Conservation (phyloP, 1,284 basidiomycete genomes). For the Ustilago hordei region DNA sequence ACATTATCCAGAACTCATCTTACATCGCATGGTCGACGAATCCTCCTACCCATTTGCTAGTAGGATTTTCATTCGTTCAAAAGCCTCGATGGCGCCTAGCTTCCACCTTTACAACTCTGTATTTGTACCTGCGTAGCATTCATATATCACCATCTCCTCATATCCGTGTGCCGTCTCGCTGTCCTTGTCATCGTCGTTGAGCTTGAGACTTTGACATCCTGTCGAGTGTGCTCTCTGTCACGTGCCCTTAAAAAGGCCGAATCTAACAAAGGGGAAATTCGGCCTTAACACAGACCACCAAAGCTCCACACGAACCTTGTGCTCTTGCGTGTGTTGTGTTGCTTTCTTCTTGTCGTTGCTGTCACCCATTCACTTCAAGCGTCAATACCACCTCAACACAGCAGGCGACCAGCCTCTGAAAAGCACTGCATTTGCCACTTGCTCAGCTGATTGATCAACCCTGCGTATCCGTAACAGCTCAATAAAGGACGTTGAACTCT, state of each 20-base stretch:
- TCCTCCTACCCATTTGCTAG: neutral
- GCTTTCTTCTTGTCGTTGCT: constrained; percentile 3
- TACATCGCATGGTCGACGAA: neutral
- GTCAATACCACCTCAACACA: neutral
- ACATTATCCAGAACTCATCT: neutral
- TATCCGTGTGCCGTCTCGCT: too few species aligned
- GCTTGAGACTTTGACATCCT: neutral
- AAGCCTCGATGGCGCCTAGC: neutral
- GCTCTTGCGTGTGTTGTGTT: neutral
- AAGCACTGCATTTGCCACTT: too few species aligned
- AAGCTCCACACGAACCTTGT: constrained; percentile 8
- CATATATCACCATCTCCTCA: neutral
- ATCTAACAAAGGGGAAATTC: constrained; percentile 5
- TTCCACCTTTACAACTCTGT: constrained; percentile 13
- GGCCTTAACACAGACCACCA: constrained; percentile 17
- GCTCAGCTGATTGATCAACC: too few species aligned
- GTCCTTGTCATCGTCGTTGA: neutral
- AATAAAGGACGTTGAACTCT: too few species aligned
- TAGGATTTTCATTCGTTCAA: neutral
- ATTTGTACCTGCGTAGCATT: constrained; percentile 40
- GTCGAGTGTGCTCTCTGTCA: neutral
- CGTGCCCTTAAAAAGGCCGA: neutral
- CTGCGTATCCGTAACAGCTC: too few species aligned
- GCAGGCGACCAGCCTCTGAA: neutral
- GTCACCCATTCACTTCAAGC: neutral